Base-by-base conservation (phyloP, 257 asterid species). In the Vinca minor region DNA sequence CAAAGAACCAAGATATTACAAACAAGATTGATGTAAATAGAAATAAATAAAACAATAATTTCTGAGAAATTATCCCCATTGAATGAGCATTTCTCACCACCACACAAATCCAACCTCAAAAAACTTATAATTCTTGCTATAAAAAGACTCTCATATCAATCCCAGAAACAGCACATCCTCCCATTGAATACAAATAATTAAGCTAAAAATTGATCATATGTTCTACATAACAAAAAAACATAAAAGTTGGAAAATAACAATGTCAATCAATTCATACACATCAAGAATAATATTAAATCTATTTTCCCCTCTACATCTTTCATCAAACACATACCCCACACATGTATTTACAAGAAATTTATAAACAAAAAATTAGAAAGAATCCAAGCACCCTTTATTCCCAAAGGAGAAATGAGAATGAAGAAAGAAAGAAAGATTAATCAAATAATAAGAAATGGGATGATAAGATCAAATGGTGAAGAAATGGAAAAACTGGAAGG, bases 1-100 rank as follows among this genome's bases (percentile, higher is more conserved):
- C 78, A 48, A 74, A 78, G 64, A 86, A 85, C 95, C 94, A 87
- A 67, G 95, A 89, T n/a, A 79, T 62, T 32, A 89, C 63, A 75
- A 92, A 84, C 70, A 92, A 62, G 46, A 78, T 64, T 1, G 93
- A 75, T 41, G 91, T 73, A 53, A 85, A 44, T 63, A 84, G 70
- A 73, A 89, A 87, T 83, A 86, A 82, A 72, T 74, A 77, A 62
- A 81, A 80, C n/a, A 89, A 70, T 67, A 87, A 77, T 78, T 80
- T 92, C 62, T 81, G 77, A 52, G 69, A 36, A 18, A 67, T 72
- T 36, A 53, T 3, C 54, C 69, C 72, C 77, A 59, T 67, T 55
- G 66, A 42, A 62, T 42, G 54, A 62, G 53, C 66, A 62, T 34
- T 34, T 34, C 38, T 34, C 38, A 2, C 52, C 39, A 17, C 66